Conservation (phyloP, 805 yeast genomes). For the Sugiyamaella valdiviana region DNA sequence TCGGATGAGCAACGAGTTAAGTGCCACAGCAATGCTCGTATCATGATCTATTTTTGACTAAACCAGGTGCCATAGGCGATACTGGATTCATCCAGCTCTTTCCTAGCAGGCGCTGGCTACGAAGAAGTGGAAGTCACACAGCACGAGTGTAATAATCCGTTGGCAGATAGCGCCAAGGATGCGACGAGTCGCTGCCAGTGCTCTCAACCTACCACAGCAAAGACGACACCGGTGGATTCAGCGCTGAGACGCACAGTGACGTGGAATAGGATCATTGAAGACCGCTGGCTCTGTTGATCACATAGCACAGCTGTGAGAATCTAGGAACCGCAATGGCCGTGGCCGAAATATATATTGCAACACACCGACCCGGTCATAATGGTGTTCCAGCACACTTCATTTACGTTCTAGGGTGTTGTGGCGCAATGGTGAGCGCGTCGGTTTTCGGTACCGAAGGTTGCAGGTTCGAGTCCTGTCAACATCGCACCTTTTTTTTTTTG, state of each 20-base stretch:
- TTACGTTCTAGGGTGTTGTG: conserved; percentile 18
- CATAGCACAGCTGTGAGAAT: no score
- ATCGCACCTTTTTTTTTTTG: conserved; percentile 20
- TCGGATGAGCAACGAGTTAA: conserved; percentile 12
- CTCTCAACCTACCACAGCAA: conserved; percentile 6
- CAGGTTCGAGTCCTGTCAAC: conserved; percentile 33
- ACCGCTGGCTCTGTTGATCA: no score
- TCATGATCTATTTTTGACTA: background rate
- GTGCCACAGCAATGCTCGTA: background rate
- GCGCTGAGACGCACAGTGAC: conserved; percentile 15
- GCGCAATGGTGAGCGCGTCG: conserved; percentile 31
- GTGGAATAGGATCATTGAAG: conserved; percentile 7
- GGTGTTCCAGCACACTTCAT: background rate
- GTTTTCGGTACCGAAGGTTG: conserved; percentile 31
- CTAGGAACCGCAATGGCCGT: no score
- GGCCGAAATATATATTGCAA: no score
- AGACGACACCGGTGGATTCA: conserved; percentile 14
- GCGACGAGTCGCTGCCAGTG: conserved; percentile 14
- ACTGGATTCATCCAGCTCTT: conserved; percentile 3
- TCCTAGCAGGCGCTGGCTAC: conserved; percentile 2
- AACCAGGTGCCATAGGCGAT: conserved; percentile 2
- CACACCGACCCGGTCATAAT: background rate
- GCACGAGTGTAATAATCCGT: conserved; percentile 17
- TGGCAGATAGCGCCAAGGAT: conserved; percentile 17
- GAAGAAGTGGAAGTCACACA: conserved; percentile 11